Evolutionary conservation across 1,139 yeast species (phyloP).

Genomic region (Candida pseudoviswanathii): DNA sequence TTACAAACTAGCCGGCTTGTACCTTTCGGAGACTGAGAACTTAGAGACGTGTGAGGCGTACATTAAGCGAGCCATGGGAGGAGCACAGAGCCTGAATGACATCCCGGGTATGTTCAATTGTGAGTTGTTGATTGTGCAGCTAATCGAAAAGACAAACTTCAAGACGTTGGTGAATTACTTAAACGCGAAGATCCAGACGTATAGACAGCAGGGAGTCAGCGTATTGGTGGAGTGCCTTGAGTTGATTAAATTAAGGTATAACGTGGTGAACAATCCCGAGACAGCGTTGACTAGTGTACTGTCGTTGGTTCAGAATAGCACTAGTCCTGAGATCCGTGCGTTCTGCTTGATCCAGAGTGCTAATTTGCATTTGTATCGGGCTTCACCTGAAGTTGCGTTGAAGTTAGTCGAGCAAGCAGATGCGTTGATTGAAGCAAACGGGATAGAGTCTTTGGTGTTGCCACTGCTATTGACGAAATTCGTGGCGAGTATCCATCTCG

Average conservation of each 20-base stretch:
- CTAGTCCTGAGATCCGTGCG: slow-evolving; percentile 14
- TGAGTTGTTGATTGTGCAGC: slow-evolving; percentile 36
- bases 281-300: slow-evolving; percentile 23
- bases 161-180: slow-evolving; percentile 31
- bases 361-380: slow-evolving; percentile 29
- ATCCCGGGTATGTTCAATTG: slow-evolving; percentile 21
- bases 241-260: slow-evolving; percentile 30
- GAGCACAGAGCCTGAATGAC: background rate
- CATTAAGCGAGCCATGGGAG: slow-evolving; percentile 31
- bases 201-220: slow-evolving; percentile 17
- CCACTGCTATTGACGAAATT: slow-evolving; percentile 1
- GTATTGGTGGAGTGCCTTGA: slow-evolving; percentile 26
- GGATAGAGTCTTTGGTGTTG: slow-evolving; percentile 1
- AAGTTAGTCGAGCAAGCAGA: slow-evolving; percentile 20
- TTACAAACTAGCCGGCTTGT: slow-evolving; percentile 37
- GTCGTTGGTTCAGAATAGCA: slow-evolving; percentile 20
- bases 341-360: slow-evolving; percentile 25
- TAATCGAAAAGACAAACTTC: slow-evolving; percentile 28
- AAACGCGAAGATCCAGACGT: slow-evolving; percentile 25
- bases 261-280: slow-evolving; percentile 24
- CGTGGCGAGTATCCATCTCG: slow-evolving; percentile 1
- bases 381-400: slow-evolving; percentile 25
- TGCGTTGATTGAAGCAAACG: background rate
- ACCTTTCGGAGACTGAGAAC: slow-evolving; percentile 44
- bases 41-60: slow-evolving; percentile 41